These are phyloP conservation scores for Tarenaya hassleriana DNA, from an alignment of 345 rosid genomes.

Conservation along the genomic window DNA sequence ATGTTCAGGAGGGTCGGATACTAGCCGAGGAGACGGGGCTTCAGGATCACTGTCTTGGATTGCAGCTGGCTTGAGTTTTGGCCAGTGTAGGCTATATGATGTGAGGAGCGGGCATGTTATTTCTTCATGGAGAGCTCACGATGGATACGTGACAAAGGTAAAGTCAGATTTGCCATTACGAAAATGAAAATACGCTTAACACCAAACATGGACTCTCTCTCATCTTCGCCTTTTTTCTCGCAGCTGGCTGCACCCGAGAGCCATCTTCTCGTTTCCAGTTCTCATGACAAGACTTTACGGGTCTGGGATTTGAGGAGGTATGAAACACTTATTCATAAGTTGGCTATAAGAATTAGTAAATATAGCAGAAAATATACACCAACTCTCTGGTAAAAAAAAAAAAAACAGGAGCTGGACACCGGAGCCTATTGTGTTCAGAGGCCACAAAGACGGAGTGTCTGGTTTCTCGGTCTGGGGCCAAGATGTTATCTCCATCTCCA, in stretches of 20 bases:
- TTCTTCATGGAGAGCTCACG: constrained; percentile 88
- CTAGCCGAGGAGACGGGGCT: constrained; percentile 39
- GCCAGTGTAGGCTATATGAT: constrained; percentile 78
- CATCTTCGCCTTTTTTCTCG: constrained; percentile 17
- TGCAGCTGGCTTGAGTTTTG: constrained; percentile 86
- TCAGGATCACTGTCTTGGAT: constrained; percentile 60
- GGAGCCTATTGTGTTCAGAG: constrained; percentile 49
- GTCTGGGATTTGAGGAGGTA: constrained; percentile 92
- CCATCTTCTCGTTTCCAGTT: constrained; percentile 88
- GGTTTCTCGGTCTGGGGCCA: constrained; percentile 83
- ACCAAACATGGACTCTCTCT: constrained; percentile 1
- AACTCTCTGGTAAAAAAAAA: constrained; percentile 15
- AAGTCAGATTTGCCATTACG: constrained; percentile 2
- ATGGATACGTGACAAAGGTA: constrained; percentile 86
- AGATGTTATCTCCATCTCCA: constrained; percentile 78
- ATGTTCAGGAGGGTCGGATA: constrained; percentile 63
- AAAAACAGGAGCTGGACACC: constrained; percentile 57
- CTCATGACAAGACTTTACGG: constrained; percentile 66
- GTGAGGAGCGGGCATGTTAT: constrained; percentile 55
- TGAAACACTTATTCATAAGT: constrained; percentile 7
- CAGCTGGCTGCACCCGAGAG: constrained; percentile 81
- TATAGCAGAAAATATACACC: not conserved
- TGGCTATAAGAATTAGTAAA: not conserved
- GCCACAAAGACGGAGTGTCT: constrained; percentile 72
- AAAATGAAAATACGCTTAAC: not conserved